Evolutionary conservation across 495 filamentous ascomycete genomes (phyloP).

Genomic region (Aspergillus affinis): DNA sequence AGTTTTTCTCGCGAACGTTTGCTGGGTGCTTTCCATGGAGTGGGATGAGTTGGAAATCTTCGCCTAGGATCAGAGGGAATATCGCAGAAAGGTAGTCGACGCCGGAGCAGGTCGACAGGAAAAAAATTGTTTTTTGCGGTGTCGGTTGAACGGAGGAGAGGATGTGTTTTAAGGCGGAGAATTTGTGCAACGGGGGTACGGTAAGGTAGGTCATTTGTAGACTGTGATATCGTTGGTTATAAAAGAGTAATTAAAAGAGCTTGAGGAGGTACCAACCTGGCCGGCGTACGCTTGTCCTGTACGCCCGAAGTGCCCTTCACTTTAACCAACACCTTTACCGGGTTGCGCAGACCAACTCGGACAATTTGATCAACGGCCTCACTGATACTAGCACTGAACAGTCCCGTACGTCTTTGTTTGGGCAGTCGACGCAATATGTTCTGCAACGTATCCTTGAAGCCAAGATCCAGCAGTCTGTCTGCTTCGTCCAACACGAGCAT

Average conservation of each 20-base stretch:
- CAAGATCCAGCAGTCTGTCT: slow-evolving; percentile 88
- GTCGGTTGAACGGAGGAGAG: slow-evolving; percentile 65
- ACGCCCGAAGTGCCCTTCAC: slow-evolving; percentile 74
- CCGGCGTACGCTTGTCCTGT: slow-evolving; percentile 86
- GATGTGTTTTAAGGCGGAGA: slow-evolving; percentile 69
- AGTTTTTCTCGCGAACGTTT: slow-evolving; percentile 78
- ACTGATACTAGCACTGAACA: slow-evolving; percentile 90
- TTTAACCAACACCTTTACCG: slow-evolving; percentile 88
- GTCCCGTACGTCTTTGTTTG: slow-evolving; percentile 88
- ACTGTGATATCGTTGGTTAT: slow-evolving; percentile 25
- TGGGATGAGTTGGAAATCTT: slow-evolving; percentile 65
- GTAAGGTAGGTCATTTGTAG: slow-evolving; percentile 89
- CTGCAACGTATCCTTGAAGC: slow-evolving; percentile 87
- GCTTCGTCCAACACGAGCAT: slow-evolving; percentile 92
- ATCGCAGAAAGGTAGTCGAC: slow-evolving; percentile 89
- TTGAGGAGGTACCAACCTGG: slow-evolving; percentile 25
- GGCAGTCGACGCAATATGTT: slow-evolving; percentile 81
- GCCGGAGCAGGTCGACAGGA: slow-evolving; percentile 90
- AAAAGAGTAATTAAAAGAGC: background rate
- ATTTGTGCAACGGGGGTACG: slow-evolving; percentile 70
- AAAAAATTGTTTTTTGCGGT: slow-evolving; percentile 84
- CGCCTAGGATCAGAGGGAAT: slow-evolving; percentile 62
- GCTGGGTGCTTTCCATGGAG: slow-evolving; percentile 88
- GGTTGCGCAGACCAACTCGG: slow-evolving; percentile 88
- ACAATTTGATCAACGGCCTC: slow-evolving; percentile 92